Base-by-base conservation (phyloP, 78 protist genomes). In the Capsaspora owczarzaki region DNA sequence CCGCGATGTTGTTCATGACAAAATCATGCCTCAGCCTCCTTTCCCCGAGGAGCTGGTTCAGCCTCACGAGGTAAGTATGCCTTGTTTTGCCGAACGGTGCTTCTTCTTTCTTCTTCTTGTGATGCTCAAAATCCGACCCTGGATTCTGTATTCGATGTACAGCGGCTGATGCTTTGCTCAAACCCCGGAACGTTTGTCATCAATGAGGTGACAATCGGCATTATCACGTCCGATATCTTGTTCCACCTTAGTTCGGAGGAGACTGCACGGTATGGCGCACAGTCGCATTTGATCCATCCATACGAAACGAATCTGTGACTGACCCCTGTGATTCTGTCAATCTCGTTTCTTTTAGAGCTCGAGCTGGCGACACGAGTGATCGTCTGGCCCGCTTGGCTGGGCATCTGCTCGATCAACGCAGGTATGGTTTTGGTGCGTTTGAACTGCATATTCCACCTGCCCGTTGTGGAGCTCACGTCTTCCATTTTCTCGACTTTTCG, bases 11-110 rank as follows among this genome's bases (percentile, higher is more conserved):
- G 25, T 49, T 27, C 61, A 71, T 61, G 88, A 88, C 53, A 61
- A 44, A 40, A 63, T 82, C 23, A 75, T 69, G 27, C 91, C 91
- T 41, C 91, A 87, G 44, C 83, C 87, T 68, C 91, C 91, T 56
- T 74, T 83, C 22, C 16, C 80, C 68, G 66, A 10, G 20, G 80
- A 4, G 8, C 25, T 22, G 49, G 27, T 3, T 23, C 20, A 3
- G 29, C 29, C 16, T 4, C 16, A 6, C 42, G 3, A 49, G 25
- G 12, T 75, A 23, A 3, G 19, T 4, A 2, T 8, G 3, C 8
- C 22, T 41, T 3, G 25, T 2, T 75, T 27, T 75, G 14, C 49
- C 19, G 3, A n/a, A 44, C 49, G 19, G 2, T 10, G 10, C 19
- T 41, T 4, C 47, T 38, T 37, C 31, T 74, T 68, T 10, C 16